Percentiles rank a stretch among this genome's conserved stretches.
These are phyloP conservation scores for Ogataea glucozyma DNA, from an alignment of 805 yeast genomes.

Conservation along the genomic window DNA sequence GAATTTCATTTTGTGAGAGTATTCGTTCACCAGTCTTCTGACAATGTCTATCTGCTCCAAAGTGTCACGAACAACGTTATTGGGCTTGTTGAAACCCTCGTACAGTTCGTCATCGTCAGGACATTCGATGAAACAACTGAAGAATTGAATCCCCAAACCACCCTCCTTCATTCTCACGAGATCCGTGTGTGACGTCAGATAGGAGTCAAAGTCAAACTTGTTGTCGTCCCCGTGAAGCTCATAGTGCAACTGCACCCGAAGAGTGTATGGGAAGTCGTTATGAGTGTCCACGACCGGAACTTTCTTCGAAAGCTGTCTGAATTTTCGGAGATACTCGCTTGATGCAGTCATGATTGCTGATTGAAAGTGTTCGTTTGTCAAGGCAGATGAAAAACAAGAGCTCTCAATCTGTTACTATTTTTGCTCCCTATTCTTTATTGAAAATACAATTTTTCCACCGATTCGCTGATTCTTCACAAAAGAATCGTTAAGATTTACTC, in stretches of 20 bases:
- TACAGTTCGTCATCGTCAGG: conserved; percentile 40
- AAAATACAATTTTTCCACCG: too few relatives aligned
- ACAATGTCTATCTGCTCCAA: conserved; percentile 53
- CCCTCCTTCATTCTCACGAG: conserved; percentile 42
- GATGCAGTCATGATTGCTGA: background rate
- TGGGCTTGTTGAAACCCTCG: conserved; percentile 46
- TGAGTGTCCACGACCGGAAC: conserved; percentile 51
- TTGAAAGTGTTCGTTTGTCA: too few relatives aligned
- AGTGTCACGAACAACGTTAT: conserved; percentile 49
- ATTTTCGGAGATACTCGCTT: conserved; percentile 1
- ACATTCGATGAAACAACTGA: conserved; percentile 47
- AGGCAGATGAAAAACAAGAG: too few relatives aligned
- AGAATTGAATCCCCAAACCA: conserved; percentile 47
- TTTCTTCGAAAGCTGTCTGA: conserved; percentile 11
- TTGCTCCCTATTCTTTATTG: too few relatives aligned
- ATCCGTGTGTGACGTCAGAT: conserved; percentile 44
- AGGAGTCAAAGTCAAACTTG: conserved; percentile 39
- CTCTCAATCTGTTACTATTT: too few relatives aligned
- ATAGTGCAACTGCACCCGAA: conserved; percentile 45
- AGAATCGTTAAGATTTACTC: too few relatives aligned
- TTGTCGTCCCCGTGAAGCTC: conserved; percentile 33
- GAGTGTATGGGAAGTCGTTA: conserved; percentile 49
- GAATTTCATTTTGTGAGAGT: conserved; percentile 39
- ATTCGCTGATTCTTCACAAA: too few relatives aligned
- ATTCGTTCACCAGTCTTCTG: conserved; percentile 42